phyloP scores from a whole-genome alignment of 768 basidiomycete genomes.

The Pulveroboletus ravenelii region DNA sequence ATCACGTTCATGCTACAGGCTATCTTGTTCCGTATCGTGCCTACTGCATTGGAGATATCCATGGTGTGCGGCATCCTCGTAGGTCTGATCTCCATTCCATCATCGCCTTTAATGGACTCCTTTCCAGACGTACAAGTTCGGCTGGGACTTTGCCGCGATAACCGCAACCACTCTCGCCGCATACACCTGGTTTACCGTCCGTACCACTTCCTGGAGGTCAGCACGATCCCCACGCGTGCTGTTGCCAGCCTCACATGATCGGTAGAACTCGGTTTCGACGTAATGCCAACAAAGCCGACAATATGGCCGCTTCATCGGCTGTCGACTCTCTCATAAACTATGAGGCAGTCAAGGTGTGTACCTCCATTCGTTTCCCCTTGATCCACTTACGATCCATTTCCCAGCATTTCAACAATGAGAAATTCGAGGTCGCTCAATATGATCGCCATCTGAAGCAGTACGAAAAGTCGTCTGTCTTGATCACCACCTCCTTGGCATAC shows the following conservation, averaged over 20 bases:
- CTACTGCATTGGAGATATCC: conserved; percentile 92
- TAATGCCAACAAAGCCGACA: conserved; percentile 94
- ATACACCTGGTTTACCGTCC: conserved; percentile 97
- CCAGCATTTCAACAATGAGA: conserved; percentile 97
- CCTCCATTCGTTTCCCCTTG: background rate
- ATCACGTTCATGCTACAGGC: conserved; percentile 94
- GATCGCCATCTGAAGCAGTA: conserved; percentile 84
- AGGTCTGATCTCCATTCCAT: conserved; percentile 22
- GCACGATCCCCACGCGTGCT: conserved; percentile 5
- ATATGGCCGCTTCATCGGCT: conserved; percentile 88
- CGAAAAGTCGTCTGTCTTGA: conserved; percentile 89
- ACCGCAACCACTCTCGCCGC: conserved; percentile 79
- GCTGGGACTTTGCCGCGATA: conserved; percentile 94
- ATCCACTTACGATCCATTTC: background rate
- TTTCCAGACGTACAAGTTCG: conserved; percentile 89
- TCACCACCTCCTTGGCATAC: conserved; percentile 88
- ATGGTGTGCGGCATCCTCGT: conserved; percentile 98
- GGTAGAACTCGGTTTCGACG: conserved; percentile 86
- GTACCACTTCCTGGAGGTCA: conserved; percentile 94
- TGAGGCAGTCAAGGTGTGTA: conserved; percentile 89
- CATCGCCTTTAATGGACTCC: background rate
- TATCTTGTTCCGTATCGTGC: conserved; percentile 90
- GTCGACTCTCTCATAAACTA: conserved; percentile 98
- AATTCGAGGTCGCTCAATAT: conserved; percentile 85
- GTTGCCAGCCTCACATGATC: background rate